Evolutionary conservation across 2,329 filamentous ascomycete genomes (phyloP), one percentile per base, ranked within the genome.

Genomic region (Fusarium hainanense): DNA sequence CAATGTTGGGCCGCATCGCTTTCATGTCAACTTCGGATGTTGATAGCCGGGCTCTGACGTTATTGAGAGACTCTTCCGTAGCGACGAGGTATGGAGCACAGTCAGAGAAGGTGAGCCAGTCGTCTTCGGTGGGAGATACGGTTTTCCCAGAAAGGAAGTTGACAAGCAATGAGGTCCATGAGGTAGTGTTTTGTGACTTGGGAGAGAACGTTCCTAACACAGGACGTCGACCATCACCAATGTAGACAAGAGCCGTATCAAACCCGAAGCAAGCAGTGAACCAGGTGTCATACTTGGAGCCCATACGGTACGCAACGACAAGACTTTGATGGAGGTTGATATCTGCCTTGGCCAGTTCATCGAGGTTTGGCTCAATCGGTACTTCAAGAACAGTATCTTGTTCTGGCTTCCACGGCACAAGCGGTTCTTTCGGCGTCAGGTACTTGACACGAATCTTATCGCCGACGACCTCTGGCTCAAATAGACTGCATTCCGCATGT

Each of bases 71-170:
- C 4, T 88, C 85, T 64, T 89, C 85, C 1, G 90, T 92, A 7
- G 90, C 85, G 25, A 97, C 79, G 16, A 97, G 85, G 77, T 92
- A 92, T 1, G 93, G 91, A 2, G 92, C 92, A 68, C 88, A 87
- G 78, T 96, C 93, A 41, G 89, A 87, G 79, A 95, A 96, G 4
- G 87, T 88, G 44, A 95, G 84, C 75, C 82, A 86, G 37, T 84
- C 81, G 14, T 84, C 78, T 11, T 64, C 65, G 3, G 37, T 12
- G 20, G 34, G 73, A 64, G 18, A 32, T 30, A 7, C 34, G n/a
- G 41, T 32, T 11, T 42, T 56, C 41, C 70, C 71, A 30, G 42
- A 56, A 40, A 84, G 56, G 60, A 77, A 81, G 52, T 72, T 78
- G 32, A 75, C 71, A 41, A 82, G 68, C 28, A 71, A 75, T 11